Evolutionary conservation across 495 filamentous ascomycete species (phyloP), one percentile per base, ranked within the genome.

Genomic region (Aspergillus avenaceus): DNA sequence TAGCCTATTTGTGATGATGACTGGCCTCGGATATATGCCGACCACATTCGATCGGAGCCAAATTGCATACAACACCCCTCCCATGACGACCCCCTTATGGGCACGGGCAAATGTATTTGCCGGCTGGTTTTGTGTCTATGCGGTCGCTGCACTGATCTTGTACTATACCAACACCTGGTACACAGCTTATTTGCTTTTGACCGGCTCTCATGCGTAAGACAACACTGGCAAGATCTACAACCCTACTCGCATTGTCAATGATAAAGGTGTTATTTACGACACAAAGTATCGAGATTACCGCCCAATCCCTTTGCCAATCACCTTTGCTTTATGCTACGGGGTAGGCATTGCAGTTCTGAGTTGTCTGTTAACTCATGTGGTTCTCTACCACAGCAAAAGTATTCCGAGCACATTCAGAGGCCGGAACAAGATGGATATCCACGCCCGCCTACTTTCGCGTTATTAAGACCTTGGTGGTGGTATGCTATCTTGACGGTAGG

Each of bases 31-130:
- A 3, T 72, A 95, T 36, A 87, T 93, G 52, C 90, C 90, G 8
- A 56, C 93, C 52, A 95, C 90, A 0, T 95, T 95, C 56, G 90
- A 95, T 69, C 95, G 90, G 90, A 84, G 86, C 3, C 90, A 95
- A 63, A 85, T 95, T 29, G 88, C 90, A 8, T 95, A 95, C 63
- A 92, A 90, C 51, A 87, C 87, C 1, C 92, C 88, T 11, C 90
- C 90, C 2, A 69, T 95, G 2, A 71, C 92, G 3, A 89, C 85
- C 2, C 90, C 90, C 1, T 93, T 89, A 67, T 95, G 90, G 90
- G 90, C 90, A 4, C 87, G 88, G 8, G 81, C 90, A 63, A 95
- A 95, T 60, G 88, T 93, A 31, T 79, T 93, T 22, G 85, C 84
- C 27, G 90, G 89, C 9, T 69, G 92, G 47, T 81, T 91, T 11